phyloP scores from a whole-genome alignment of 2,329 filamentous ascomycete genomes.

The Davidsoniella virescens region DNA sequence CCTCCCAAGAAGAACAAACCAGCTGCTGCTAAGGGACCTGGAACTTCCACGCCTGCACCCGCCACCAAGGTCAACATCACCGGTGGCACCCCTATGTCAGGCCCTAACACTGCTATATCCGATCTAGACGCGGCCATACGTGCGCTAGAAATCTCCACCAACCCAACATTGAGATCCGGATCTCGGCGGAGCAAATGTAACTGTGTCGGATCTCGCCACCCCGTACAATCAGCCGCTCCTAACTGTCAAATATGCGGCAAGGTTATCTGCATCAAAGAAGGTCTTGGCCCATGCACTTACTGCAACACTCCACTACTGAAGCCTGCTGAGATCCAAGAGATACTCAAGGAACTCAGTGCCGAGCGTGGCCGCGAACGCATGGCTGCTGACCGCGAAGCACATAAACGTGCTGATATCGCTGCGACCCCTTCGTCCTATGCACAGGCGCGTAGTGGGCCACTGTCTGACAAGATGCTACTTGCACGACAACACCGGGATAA shows the following conservation, averaged over 20 bases:
- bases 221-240: conserved; percentile 75
- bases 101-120: conserved; percentile 55
- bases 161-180: conserved; percentile 47
- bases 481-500: conserved; percentile 68
- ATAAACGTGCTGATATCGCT: conserved; percentile 50
- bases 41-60: conserved; percentile 13
- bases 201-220: conserved; percentile 77
- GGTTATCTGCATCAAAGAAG: conserved; percentile 87
- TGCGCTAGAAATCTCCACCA: conserved; percentile 78
- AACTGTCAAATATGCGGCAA: conserved; percentile 91
- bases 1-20: conserved; percentile 28
- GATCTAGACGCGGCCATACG: conserved; percentile 71
- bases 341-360: conserved; percentile 68
- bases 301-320: conserved; percentile 63
- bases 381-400: conserved; percentile 58
- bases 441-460: conserved; percentile 24
- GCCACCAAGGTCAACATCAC: conserved; percentile 54
- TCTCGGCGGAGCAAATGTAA: conserved; percentile 55
- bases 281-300: conserved; percentile 84
- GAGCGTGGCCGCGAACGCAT: conserved; percentile 79
- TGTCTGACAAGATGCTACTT: conserved; percentile 34
- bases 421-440: conserved; percentile 44
- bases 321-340: conserved; percentile 58
- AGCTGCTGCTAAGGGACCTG: conserved; percentile 35
- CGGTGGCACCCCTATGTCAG: conserved; percentile 69